Base-by-base conservation (phyloP, 139 green algal genomes). In the Chara braunii region DNA sequence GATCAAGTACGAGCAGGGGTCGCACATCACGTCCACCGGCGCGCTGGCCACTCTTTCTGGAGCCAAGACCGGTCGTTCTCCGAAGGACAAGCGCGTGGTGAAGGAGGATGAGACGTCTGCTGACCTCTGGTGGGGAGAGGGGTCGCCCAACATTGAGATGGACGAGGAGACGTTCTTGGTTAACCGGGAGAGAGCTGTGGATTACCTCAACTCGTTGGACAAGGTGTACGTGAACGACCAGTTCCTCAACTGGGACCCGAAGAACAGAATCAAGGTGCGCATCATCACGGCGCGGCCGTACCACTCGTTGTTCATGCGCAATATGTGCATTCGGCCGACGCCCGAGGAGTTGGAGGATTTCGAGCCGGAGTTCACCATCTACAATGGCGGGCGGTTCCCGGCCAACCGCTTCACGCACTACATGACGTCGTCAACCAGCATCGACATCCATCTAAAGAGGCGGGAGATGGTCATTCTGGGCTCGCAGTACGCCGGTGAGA, bases 221-320 rank as follows among this genome's bases (percentile, higher is more conserved):
- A 70, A 70, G 61, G 55, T 64, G 32, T 26, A 26, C 12, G 51
- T 60, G 22, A 60, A 60, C 51, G 51, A 60, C 51, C 51, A 60
- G 51, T 60, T 60, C 42, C 3, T 50, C 32, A 60, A 60, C 51
- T 0, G 52, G 53, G 30, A 24, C 56, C 24, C 3, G 4, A 26
- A 33, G 1, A 2, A 24, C 18, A 24, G 14, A 24, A 30, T 24
- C 18, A 5, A 58, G 50, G 29, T 71, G 33, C 62, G 42, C 26
- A 53, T 71, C 32, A 82, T 97, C 34, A 90, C 83, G 68, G 79
- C 79, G 14, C 75, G 86, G 3, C 80, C 91, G 18, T 97, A 94
- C 78, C 91, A 97, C 77, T 85, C 88, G 2, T 81, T 96, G 11
- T 96, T 97, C 78, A 92, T 94, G 83, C 79, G 88, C 83, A 97